Evolutionary conservation across 345 rosid species (phyloP).

Genomic region (Luvunga scandens): DNA sequence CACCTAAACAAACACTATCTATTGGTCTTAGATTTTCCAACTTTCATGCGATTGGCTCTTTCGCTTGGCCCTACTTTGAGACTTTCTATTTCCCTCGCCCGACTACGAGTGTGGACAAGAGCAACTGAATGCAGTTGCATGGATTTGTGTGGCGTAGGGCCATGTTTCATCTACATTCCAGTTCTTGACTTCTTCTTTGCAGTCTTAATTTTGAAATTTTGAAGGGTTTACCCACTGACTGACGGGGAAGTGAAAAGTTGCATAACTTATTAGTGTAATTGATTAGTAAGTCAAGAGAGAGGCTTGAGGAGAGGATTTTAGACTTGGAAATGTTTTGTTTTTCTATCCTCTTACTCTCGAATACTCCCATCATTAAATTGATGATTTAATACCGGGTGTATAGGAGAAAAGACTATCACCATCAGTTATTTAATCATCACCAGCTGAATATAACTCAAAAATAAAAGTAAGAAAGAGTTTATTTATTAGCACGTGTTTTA

Average conservation of each 20-base stretch:
- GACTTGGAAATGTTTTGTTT: background rate
- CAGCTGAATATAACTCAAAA: no score
- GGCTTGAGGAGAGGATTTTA: background rate
- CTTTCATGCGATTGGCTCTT: background rate
- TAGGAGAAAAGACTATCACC: no score
- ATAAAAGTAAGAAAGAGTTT: no score
- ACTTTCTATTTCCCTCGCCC: background rate
- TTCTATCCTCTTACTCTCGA: background rate
- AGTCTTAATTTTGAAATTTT: no score
- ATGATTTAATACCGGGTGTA: no score
- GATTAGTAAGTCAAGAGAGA: background rate
- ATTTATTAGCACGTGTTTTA: no score
- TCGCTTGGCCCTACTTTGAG: background rate
- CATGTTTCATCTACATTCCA: background rate
- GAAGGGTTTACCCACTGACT: background rate
- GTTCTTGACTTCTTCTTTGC: no score
- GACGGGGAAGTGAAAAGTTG: background rate
- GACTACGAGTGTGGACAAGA: background rate
- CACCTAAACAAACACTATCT: conserved; percentile 18
- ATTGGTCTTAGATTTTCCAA: conserved; percentile 22
- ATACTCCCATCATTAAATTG: no score
- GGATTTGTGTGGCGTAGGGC: background rate
- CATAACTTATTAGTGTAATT: no score
- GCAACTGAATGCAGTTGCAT: background rate
- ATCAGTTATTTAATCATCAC: no score